phyloP scores from a whole-genome alignment of 441 rosid genomes.

The Croton laevigatus region DNA sequence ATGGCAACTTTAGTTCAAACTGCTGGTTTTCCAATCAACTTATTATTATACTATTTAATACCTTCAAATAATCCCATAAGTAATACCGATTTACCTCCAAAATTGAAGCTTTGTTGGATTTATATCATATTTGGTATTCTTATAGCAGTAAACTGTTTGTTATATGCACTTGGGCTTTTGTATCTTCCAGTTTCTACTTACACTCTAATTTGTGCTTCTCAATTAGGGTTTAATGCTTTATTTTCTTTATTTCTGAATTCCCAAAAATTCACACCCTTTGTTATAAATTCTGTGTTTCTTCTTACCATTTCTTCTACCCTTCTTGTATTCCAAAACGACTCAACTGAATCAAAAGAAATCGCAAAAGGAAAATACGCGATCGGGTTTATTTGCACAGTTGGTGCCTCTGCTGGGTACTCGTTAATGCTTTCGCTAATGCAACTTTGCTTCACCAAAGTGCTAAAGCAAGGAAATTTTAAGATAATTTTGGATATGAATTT shows the following conservation, averaged over 20 bases:
- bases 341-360: conserved; percentile 18
- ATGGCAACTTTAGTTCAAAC: conserved; percentile 53
- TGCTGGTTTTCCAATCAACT: conserved; percentile 50
- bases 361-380: conserved; percentile 31
- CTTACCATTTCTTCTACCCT: conserved; percentile 53
- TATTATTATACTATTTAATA: conserved; percentile 18
- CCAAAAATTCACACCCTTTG: conserved; percentile 46
- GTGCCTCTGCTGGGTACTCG: conserved; percentile 45
- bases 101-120: conserved; percentile 17
- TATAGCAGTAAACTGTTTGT: conserved; percentile 36
- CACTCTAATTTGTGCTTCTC: conserved; percentile 52
- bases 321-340: conserved; percentile 29
- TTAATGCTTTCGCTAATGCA: conserved; percentile 44
- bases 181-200: conserved; percentile 58
- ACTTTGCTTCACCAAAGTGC: conserved; percentile 41
- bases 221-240: conserved; percentile 52
- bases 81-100: background rate
- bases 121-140: conserved; percentile 41
- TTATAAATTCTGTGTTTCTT: conserved; percentile 47
- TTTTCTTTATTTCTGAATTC: conserved; percentile 54
- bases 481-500: conserved; percentile 46
- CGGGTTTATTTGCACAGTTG: conserved; percentile 49
- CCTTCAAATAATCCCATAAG: background rate
- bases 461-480: conserved; percentile 38
- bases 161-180: conserved; percentile 47